Conservation (phyloP, 768 basidiomycete species). For the Leccinum subtestaceum region DNA sequence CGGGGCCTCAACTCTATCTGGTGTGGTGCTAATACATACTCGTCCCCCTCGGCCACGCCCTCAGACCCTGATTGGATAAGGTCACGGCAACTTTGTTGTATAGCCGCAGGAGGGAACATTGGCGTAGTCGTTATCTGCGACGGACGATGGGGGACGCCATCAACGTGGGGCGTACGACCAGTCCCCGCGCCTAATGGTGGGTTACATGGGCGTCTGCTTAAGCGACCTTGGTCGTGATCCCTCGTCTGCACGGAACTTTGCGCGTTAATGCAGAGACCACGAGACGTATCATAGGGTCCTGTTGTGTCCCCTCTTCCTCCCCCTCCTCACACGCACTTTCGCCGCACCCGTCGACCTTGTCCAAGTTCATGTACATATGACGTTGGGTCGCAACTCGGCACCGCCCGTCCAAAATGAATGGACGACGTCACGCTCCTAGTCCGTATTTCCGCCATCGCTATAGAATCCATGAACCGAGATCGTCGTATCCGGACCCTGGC, state of each 20-base stretch:
- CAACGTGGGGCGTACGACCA: too few species aligned
- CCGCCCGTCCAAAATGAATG: not conserved
- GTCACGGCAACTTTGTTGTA: slow-evolving; percentile 5
- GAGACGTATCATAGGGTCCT: not conserved
- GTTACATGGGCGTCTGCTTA: not conserved
- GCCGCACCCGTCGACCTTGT: not conserved
- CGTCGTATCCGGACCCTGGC: not conserved
- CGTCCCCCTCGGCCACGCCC: slow-evolving; percentile 5
- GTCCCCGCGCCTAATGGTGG: not conserved
- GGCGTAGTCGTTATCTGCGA: not conserved
- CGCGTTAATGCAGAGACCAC: not conserved
- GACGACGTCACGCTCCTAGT: not conserved
- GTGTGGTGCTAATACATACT: not conserved
- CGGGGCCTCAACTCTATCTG: slow-evolving; percentile 6
- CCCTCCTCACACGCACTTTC: not conserved
- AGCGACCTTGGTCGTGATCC: too few species aligned
- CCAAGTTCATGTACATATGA: not conserved
- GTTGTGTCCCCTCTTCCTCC: not conserved
- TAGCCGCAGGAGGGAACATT: not conserved
- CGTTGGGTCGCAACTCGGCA: not conserved
- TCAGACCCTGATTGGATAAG: not conserved
- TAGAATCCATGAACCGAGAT: not conserved
- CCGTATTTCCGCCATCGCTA: not conserved
- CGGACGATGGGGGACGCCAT: not conserved
- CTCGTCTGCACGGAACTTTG: not conserved